A percentile compares a stretch with the other conserved stretches of the same genome.
phyloP scores from a whole-genome alignment of 352 stramenopile genomes.

The Pythium sukuiense region DNA sequence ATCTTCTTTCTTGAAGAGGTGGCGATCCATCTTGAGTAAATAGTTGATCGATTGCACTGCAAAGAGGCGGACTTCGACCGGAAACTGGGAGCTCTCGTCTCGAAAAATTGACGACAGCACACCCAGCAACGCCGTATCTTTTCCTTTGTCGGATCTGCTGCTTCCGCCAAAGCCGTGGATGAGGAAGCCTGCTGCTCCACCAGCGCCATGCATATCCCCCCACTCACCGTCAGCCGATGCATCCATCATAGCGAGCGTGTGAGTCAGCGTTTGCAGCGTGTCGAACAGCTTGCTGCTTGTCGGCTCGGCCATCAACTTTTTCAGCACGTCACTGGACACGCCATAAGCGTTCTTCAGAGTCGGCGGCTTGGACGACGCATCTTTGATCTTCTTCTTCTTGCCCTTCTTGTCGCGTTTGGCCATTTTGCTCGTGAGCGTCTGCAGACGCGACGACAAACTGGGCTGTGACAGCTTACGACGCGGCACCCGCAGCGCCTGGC shows the following conservation, averaged over 20 bases:
- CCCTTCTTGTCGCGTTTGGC: conserved; percentile 35
- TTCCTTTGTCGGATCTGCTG: conserved; percentile 31
- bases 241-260: conserved; percentile 86
- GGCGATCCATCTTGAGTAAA: conserved; percentile 79
- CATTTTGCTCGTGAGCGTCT: conserved; percentile 23
- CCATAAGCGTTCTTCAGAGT: conserved; percentile 52
- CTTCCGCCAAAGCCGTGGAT: conserved; percentile 50
- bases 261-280: conserved; percentile 75
- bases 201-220: conserved; percentile 40
- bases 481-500: conserved; percentile 32
- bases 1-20: conserved; percentile 50
- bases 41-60: conserved; percentile 86
- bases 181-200: conserved; percentile 44
- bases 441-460: conserved; percentile 8
- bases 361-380: conserved; percentile 3
- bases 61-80: conserved; percentile 51
- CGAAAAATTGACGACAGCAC: conserved; percentile 57
- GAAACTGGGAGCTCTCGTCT: conserved; percentile 36
- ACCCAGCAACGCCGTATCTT: conserved; percentile 60
- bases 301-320: conserved; percentile 51
- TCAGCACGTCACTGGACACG: conserved; percentile 62
- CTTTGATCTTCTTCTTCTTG: conserved; percentile 39
- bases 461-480: conserved; percentile 27
- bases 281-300: conserved; percentile 54
- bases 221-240: conserved; percentile 75